Percentiles rank a stretch among this genome's conserved stretches.
These are phyloP conservation scores for Volvox carteri DNA, from an alignment of 163 green algal species.

Conservation along the genomic window DNA sequence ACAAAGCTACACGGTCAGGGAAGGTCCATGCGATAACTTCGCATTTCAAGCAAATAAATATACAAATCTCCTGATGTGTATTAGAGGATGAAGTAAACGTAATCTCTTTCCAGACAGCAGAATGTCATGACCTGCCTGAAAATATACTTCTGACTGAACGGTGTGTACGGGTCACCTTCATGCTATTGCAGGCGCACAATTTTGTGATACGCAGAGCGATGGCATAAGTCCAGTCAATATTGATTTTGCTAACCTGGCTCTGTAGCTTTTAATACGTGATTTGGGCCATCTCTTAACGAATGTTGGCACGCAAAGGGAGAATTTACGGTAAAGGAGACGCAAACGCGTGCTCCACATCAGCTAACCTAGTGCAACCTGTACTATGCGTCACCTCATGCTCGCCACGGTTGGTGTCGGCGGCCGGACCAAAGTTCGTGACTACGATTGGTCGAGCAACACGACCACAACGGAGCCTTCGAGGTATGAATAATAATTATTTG, in stretches of 20 bases:
- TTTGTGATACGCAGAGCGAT: too few relatives aligned
- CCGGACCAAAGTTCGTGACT: not conserved
- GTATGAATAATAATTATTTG: not conserved
- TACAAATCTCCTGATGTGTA: not conserved
- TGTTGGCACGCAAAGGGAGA: not conserved
- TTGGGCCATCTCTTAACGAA: too few relatives aligned
- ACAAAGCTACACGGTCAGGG: not conserved
- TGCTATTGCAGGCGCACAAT: too few relatives aligned
- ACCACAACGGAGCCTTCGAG: constrained; percentile 2
- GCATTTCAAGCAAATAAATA: not conserved
- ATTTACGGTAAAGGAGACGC: not conserved
- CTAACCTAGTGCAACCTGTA: not conserved
- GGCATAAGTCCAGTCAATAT: too few relatives aligned
- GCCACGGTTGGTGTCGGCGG: not conserved
- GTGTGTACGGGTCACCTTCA: too few relatives aligned
- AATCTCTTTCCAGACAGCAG: too few relatives aligned
- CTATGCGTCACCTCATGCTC: not conserved
- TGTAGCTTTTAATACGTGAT: too few relatives aligned
- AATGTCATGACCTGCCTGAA: too few relatives aligned
- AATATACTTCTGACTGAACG: too few relatives aligned
- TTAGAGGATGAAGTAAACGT: not conserved
- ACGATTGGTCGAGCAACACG: not conserved
- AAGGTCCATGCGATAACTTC: too few relatives aligned
- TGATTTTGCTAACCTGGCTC: too few relatives aligned
- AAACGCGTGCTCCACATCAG: constrained; percentile 4